phyloP scores from a whole-genome alignment of 148 eudicot species.

The Mesembryanthemum crystallinum region DNA sequence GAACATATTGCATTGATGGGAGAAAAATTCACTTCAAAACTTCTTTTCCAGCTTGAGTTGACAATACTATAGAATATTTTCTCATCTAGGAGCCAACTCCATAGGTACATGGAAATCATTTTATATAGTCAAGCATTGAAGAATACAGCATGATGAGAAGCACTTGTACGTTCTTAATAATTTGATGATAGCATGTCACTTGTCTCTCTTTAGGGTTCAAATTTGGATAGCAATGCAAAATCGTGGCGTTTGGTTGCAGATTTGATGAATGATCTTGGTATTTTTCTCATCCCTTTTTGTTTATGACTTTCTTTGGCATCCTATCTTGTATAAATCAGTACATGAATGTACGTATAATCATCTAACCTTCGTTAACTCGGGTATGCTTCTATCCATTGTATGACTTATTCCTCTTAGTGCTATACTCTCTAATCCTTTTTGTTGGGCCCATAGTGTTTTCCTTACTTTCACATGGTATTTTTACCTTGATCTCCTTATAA shows the following conservation, averaged over 20 bases:
- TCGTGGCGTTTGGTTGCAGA: constrained; percentile 99
- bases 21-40: neutral
- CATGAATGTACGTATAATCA: neutral
- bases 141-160: neutral
- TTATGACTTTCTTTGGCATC: neutral
- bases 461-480: neutral
- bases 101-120: neutral
- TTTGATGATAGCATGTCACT: constrained; percentile 18
- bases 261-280: constrained; percentile 99
- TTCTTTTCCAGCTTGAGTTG: neutral
- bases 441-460: neutral
- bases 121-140: neutral
- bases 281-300: constrained; percentile 14
- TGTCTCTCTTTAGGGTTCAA: constrained; percentile 69
- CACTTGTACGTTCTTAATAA: neutral
- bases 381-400: neutral
- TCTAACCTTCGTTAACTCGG: no score
- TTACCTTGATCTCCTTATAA: neutral
- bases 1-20: neutral
- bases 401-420: neutral
- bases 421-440: neutral
- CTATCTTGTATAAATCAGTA: neutral
- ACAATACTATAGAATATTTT: neutral
- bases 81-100: neutral
- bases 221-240: constrained; percentile 93